Evolutionary conservation across 1,284 basidiomycete genomes (phyloP), one percentile per base, ranked within the genome.

Genomic region (Papiliotrema laurentii): DNA sequence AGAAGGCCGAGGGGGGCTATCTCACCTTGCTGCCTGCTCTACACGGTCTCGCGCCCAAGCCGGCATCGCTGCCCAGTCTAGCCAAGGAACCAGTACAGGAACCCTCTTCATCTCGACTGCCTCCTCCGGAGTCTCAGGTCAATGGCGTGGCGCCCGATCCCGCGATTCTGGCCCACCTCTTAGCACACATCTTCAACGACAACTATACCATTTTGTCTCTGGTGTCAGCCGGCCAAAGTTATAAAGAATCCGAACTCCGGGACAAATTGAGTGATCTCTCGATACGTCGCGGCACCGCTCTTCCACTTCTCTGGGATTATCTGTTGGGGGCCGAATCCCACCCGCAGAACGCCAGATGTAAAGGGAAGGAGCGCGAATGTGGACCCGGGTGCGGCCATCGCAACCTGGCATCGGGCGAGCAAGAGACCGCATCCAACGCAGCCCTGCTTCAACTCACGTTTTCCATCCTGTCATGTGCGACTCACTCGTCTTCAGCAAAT

Each of bases 171-270:
- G 59, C 66, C 2, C 50, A 63, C 7, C 56, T 72, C 3, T 55
- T 72, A 35, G 53, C 69, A 1, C 67, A 72, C 49, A 56, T 66
- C 22, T 56, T 68, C 24, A 55, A 56, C 42, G 66, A 65, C 63
- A 68, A 70, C 47, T 72, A 72, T 47, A 54, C 61, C 3, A 54
- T 70, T 24, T 41, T 66, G 4, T 55, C 61, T 11, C 48, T 67
- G 13, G 63, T 65, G 43, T 40, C 46, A 1, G 22, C 47, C 9
- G 18, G 41, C 13, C 25, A 27, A 3, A 33, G 30, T 7, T 31
- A 41, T 13, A 6, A 48, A 0, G 45, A 56, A 18, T 37, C 25
- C 7, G 49, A 56, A 3, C 49, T 61, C 14, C 28, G 28, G 4
- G 47, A 40, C 5, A 56, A 57, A 47, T 41, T 65, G 31, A 63